Conservation (phyloP, 805 yeast species). For the Candida railenensis region DNA sequence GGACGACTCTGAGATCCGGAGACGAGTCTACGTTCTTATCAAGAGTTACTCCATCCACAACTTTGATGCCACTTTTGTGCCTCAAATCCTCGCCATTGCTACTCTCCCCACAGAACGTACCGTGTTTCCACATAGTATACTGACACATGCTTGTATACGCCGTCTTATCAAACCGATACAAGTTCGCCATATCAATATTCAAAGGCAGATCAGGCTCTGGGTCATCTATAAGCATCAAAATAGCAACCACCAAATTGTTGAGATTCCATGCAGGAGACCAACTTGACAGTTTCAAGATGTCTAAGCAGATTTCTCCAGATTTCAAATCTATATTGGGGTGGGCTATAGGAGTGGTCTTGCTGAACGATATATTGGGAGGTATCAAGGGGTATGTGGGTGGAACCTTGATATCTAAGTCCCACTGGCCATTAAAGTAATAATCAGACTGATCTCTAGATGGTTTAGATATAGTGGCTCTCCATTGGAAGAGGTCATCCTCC, state of each 20-base stretch:
- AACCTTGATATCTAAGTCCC: conserved; percentile 48
- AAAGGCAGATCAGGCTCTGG: conserved; percentile 75
- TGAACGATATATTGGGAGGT: conserved; percentile 58
- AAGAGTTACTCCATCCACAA: background rate
- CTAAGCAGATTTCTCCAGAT: conserved; percentile 71
- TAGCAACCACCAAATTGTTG: conserved; percentile 53
- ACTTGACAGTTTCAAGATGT: conserved; percentile 51
- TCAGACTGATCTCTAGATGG: conserved; percentile 46
- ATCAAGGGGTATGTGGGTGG: conserved; percentile 52
- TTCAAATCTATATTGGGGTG: conserved; percentile 41
- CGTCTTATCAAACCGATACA: conserved; percentile 43
- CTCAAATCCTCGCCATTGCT: background rate
- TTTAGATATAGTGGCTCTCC: conserved; percentile 54
- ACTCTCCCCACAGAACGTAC: conserved; percentile 21
- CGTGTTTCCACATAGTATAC: conserved; percentile 38
- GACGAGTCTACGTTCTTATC: background rate
- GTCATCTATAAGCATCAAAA: conserved; percentile 53
- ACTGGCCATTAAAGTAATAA: conserved; percentile 49
- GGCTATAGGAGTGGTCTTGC: conserved; percentile 32
- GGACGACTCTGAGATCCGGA: background rate
- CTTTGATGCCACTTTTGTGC: background rate
- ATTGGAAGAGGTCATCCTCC: conserved; percentile 41
- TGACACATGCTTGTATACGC: conserved; percentile 43
- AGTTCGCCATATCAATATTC: conserved; percentile 66
- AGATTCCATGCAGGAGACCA: conserved; percentile 82